These are phyloP conservation scores for Hyparrhenia diplandra DNA, from an alignment of 176 grass and related monocot species.

Conservation along the genomic window DNA sequence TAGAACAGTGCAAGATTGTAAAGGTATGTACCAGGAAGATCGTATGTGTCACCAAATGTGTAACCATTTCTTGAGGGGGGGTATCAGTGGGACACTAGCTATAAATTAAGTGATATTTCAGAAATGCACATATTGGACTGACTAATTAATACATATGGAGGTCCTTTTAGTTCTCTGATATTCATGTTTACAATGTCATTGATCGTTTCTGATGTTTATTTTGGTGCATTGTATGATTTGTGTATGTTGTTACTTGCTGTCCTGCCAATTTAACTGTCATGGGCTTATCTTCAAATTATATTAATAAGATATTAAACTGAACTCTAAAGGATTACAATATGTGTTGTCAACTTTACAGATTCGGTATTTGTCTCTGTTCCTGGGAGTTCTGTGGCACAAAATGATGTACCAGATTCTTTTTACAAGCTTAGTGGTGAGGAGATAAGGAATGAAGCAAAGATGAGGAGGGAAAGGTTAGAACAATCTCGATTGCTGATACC, in stretches of 20 bases:
- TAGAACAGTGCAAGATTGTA: neutral
- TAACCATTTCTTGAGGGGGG: neutral
- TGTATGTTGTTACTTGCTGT: neutral
- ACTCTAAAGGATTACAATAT: neutral
- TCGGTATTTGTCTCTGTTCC: constrained; percentile 67
- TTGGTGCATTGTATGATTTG: neutral
- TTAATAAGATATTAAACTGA: neutral
- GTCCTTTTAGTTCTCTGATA: neutral
- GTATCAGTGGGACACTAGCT: neutral
- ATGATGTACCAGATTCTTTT: constrained; percentile 81
- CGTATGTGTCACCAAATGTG: neutral
- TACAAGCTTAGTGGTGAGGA: constrained; percentile 62
- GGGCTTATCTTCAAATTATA: neutral
- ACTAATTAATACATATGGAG: neutral
- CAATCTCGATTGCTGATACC: constrained; percentile 82
- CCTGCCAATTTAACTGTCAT: too few species aligned
- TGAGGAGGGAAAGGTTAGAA: constrained; percentile 76
- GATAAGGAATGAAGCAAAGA: constrained; percentile 68
- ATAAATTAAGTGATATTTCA: neutral
- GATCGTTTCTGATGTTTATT: neutral
- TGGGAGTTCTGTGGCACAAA: constrained; percentile 52
- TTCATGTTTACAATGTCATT: neutral
- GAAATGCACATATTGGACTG: neutral
- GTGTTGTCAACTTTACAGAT: constrained; percentile 42
- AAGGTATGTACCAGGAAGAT: neutral